Evolutionary conservation across 768 basidiomycete genomes (phyloP).

Genomic region (Amanita muscaria): DNA sequence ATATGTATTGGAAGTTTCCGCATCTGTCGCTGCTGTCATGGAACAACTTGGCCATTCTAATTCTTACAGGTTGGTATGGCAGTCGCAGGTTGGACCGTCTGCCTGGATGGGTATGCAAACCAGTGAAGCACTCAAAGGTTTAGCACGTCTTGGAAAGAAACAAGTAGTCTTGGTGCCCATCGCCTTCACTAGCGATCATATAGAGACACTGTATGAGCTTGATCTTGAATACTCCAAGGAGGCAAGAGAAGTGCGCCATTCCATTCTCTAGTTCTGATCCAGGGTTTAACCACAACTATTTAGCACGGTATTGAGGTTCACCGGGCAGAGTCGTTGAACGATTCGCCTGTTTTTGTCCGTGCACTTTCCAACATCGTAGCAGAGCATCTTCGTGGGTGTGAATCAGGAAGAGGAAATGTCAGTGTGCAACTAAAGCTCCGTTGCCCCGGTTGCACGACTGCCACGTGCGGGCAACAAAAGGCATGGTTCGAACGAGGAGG

Average conservation of each 20-base stretch:
- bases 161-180: constrained; percentile 84
- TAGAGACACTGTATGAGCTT: constrained; percentile 95
- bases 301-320: constrained; percentile 88
- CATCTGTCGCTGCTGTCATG: constrained; percentile 93
- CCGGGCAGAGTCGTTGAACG: constrained; percentile 88
- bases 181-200: constrained; percentile 98
- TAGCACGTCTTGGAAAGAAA: constrained; percentile 68
- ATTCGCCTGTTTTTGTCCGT: constrained; percentile 90
- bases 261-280: constrained; percentile 9
- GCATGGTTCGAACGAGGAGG: constrained; percentile 83
- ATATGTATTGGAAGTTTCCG: constrained; percentile 91
- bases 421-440: constrained; percentile 78
- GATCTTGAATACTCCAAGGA: constrained; percentile 92
- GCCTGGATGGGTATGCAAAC: constrained; percentile 99
- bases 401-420: constrained; percentile 50
- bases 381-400: constrained; percentile 63
- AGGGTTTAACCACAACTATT: constrained; percentile 14
- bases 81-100: constrained; percentile 93
- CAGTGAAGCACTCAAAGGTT: constrained; percentile 79
- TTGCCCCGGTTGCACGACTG: constrained; percentile 91
- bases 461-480: constrained; percentile 81
- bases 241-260: constrained; percentile 66
- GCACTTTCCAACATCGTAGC: constrained; percentile 89
- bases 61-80: constrained; percentile 94
- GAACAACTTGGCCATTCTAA: constrained; percentile 67